These are phyloP conservation scores for Moesziomyces globuligerus DNA, from an alignment of 1,284 basidiomycete genomes.

Conservation along the genomic window DNA sequence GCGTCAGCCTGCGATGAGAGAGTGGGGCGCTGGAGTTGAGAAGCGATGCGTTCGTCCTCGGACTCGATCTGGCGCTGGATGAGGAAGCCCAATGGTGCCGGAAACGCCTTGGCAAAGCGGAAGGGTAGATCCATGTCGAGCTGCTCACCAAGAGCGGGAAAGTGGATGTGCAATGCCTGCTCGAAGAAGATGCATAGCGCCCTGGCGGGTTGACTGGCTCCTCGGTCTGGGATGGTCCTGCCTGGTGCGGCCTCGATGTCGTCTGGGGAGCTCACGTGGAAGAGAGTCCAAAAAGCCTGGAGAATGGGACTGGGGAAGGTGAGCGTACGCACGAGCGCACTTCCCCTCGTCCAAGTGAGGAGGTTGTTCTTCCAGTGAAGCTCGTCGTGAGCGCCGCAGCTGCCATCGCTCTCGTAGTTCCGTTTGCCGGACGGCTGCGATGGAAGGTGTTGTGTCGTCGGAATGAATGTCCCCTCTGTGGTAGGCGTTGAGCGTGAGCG, in stretches of 20 bases:
- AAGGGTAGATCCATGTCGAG: slow-evolving; percentile 50
- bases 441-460: neutral
- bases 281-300: slow-evolving; percentile 56
- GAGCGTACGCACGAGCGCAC: slow-evolving; percentile 42
- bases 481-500: slow-evolving; percentile 33
- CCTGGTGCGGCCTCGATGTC: slow-evolving; percentile 32
- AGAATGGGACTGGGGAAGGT: slow-evolving; percentile 39
- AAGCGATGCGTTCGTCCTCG: slow-evolving; percentile 43
- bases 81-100: slow-evolving; percentile 49
- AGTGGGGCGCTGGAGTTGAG: slow-evolving; percentile 5
- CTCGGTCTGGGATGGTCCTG: slow-evolving; percentile 6
- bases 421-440: neutral
- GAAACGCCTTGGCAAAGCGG: slow-evolving; percentile 42
- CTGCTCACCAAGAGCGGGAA: slow-evolving; percentile 51
- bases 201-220: slow-evolving; percentile 2
- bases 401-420: neutral
- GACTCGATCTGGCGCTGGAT: slow-evolving; percentile 50
- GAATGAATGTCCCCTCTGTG: slow-evolving; percentile 23
- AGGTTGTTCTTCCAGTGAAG: slow-evolving; percentile 43
- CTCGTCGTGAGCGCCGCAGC: slow-evolving; percentile 19
- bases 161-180: slow-evolving; percentile 49
- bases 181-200: slow-evolving; percentile 60
- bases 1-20: slow-evolving; percentile 1
- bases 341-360: slow-evolving; percentile 52
- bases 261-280: slow-evolving; percentile 35